Percentiles rank a stretch among this genome's conserved stretches.
These are phyloP conservation scores for Curvularia sp. DNA, from an alignment of 2,329 filamentous ascomycete genomes.

Conservation along the genomic window DNA sequence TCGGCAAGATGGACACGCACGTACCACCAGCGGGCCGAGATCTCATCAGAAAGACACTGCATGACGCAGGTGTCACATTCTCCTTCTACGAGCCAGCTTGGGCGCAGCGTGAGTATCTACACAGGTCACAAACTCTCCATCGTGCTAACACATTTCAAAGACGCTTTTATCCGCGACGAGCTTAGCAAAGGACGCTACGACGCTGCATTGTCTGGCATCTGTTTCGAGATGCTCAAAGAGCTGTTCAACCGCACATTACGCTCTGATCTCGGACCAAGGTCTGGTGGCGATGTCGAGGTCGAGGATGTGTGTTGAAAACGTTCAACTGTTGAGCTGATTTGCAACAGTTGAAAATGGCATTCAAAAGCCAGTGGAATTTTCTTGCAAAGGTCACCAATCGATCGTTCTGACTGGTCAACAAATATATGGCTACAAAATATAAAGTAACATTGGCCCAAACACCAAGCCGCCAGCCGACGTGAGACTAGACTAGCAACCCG, in stretches of 20 bases:
- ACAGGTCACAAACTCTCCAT: not conserved
- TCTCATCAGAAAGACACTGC: constrained; percentile 80
- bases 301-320: constrained; percentile 70
- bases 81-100: constrained; percentile 90
- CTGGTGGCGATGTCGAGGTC: constrained; percentile 66
- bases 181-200: constrained; percentile 93
- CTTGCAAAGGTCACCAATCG: not conserved
- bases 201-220: constrained; percentile 82
- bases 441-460: not conserved
- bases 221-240: constrained; percentile 89
- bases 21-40: constrained; percentile 84
- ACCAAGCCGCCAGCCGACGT: not conserved
- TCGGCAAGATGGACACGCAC: constrained; percentile 89
- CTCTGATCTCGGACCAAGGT: constrained; percentile 75
- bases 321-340: not conserved
- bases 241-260: constrained; percentile 80
- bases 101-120: constrained; percentile 72
- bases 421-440: not conserved
- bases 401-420: not conserved
- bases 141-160: constrained; percentile 39
- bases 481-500: not conserved
- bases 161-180: constrained; percentile 94
- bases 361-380: not conserved
- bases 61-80: constrained; percentile 76
- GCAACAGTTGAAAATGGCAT: not conserved